These are phyloP conservation scores for Cercospora berteroae DNA, from an alignment of 2,329 filamentous ascomycete genomes.

Conservation along the genomic window DNA sequence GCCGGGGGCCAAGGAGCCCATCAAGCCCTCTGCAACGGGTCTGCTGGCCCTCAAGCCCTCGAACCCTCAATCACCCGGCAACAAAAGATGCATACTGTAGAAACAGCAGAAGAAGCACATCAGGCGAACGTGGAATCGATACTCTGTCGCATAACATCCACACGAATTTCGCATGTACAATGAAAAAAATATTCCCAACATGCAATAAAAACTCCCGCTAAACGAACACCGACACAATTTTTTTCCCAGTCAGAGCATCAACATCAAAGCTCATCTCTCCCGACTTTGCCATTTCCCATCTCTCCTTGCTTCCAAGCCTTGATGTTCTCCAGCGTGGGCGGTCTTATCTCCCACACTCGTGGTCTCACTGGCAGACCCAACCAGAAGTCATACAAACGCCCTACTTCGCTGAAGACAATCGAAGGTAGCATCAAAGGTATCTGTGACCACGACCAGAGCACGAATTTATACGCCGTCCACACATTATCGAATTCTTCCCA, in stretches of 20 bases:
- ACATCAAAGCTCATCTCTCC: background rate
- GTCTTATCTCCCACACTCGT: slow-evolving; percentile 55
- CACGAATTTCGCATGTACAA: background rate
- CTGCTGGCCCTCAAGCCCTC: background rate
- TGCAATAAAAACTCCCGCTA: background rate
- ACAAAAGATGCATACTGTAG: background rate
- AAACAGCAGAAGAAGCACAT: background rate
- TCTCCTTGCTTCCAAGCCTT: slow-evolving; percentile 25
- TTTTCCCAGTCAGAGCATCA: background rate
- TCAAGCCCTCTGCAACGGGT: background rate
- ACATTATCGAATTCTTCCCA: slow-evolving; percentile 64
- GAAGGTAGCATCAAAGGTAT: slow-evolving; percentile 35
- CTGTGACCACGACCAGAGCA: slow-evolving; percentile 67
- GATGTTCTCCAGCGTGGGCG: slow-evolving; percentile 35
- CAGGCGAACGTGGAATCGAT: background rate
- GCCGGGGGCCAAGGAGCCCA: background rate
- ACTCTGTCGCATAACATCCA: background rate
- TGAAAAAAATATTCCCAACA: background rate
- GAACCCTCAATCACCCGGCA: background rate
- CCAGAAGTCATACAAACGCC: slow-evolving; percentile 61
- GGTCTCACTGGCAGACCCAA: slow-evolving; percentile 60
- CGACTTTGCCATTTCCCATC: slow-evolving; percentile 4
- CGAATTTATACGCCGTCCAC: slow-evolving; percentile 60
- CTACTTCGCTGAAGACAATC: slow-evolving; percentile 55
- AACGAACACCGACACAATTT: background rate